These are phyloP conservation scores for Boletus rufocinnamomeus DNA, from an alignment of 768 basidiomycete genomes.

Conservation along the genomic window DNA sequence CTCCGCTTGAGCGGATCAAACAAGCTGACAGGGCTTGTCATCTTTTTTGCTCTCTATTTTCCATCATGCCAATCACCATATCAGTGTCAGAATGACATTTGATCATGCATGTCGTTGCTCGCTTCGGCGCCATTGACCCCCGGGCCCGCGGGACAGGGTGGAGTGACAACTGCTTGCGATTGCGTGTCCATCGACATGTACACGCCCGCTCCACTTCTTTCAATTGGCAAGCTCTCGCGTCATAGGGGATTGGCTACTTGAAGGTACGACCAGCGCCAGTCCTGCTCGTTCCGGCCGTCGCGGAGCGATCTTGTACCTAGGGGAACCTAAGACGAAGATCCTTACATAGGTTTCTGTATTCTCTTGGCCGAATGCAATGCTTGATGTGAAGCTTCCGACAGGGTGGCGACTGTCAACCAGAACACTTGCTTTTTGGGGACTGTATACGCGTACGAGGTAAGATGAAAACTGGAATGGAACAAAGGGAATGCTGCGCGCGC, in stretches of 20 bases:
- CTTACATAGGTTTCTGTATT: background rate
- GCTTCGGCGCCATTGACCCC: background rate
- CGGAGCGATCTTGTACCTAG: slow-evolving; percentile 14
- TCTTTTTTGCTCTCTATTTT: background rate
- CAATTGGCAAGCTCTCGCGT: background rate
- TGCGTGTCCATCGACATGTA: background rate
- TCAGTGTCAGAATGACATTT: background rate
- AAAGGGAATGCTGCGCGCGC: background rate
- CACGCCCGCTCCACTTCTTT: background rate
- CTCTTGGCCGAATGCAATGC: background rate
- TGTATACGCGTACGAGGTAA: background rate
- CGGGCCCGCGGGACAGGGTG: background rate
- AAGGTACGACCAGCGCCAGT: background rate
- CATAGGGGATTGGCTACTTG: background rate
- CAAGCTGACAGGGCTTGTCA: background rate
- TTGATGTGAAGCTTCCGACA: slow-evolving; percentile 19
- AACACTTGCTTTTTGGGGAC: background rate
- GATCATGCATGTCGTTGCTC: background rate
- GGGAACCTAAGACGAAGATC: slow-evolving; percentile 2
- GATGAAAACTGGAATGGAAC: slow-evolving; percentile 1
- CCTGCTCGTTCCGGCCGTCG: background rate
- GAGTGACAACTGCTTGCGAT: background rate
- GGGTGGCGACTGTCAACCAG: slow-evolving; percentile 4
- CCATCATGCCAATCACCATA: background rate
- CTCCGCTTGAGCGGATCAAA: background rate